phyloP scores from a whole-genome alignment of 306 rosid genomes.

The Styphnolobium japonicum region DNA sequence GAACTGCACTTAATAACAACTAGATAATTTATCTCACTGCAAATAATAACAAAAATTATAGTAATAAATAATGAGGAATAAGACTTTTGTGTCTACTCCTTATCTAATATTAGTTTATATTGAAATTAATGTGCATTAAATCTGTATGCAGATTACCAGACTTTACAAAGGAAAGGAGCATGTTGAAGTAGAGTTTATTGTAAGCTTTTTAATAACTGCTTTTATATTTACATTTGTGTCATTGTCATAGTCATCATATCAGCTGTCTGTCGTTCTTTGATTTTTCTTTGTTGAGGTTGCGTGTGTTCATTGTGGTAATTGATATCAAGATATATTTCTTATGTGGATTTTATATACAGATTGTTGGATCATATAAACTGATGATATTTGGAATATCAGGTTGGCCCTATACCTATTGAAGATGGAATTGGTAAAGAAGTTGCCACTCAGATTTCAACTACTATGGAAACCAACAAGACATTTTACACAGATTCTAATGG shows the following conservation, averaged over 20 bases:
- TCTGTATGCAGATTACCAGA: slow-evolving; percentile 67
- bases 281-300: not conserved
- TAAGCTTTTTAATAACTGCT: slow-evolving; percentile 43
- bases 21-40: not conserved
- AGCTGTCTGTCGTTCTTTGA: slow-evolving; percentile 1
- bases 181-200: slow-evolving; percentile 92
- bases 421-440: slow-evolving; percentile 93
- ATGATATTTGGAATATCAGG: slow-evolving; percentile 45
- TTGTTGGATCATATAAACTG: slow-evolving; percentile 18
- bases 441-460: slow-evolving; percentile 62
- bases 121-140: slow-evolving; percentile 15
- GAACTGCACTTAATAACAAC: not conserved
- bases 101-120: not conserved
- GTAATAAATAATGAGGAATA: not conserved
- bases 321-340: slow-evolving; percentile 17
- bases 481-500: slow-evolving; percentile 96
- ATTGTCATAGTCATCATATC: not conserved
- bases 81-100: not conserved
- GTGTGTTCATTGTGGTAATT: not conserved
- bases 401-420: slow-evolving; percentile 91
- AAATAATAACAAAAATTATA: not conserved
- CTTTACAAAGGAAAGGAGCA: slow-evolving; percentile 81
- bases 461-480: slow-evolving; percentile 65
- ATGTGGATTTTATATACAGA: not conserved
- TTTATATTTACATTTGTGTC: slow-evolving; percentile 13